phyloP scores from a whole-genome alignment of 352 stramenopile species.

The Blastocystis hominis region DNA sequence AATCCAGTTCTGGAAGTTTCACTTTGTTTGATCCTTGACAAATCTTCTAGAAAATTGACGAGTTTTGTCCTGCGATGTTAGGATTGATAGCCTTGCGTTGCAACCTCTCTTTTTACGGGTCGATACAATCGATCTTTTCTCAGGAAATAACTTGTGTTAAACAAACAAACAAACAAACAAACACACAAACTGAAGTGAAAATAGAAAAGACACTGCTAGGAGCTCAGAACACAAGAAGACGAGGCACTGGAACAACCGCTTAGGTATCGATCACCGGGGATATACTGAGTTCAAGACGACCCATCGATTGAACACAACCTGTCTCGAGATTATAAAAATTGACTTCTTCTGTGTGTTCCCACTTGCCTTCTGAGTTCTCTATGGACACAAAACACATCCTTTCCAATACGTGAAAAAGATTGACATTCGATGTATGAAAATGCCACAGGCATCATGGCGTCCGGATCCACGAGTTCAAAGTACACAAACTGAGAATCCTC shows the following conservation, averaged over 20 bases:
- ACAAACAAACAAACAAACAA: not conserved
- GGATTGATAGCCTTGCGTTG: not conserved
- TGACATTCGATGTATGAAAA: not conserved
- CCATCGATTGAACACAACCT: not conserved
- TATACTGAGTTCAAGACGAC: not conserved
- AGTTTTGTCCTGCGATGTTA: not conserved
- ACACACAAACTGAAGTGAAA: not conserved
- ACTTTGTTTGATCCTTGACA: not conserved
- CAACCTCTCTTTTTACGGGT: no score
- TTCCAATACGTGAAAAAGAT: not conserved
- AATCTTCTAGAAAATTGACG: slow-evolving; percentile 33
- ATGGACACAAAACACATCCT: not conserved
- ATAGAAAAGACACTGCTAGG: no score
- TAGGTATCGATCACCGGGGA: no score
- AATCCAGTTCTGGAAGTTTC: slow-evolving; percentile 41
- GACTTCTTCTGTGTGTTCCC: not conserved
- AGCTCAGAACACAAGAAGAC: no score
- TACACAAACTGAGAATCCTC: not conserved
- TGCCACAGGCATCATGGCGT: not conserved
- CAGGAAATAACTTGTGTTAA: not conserved
- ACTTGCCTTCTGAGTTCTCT: not conserved
- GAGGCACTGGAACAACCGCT: no score
- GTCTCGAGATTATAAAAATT: not conserved
- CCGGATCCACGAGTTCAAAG: not conserved
- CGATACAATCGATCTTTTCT: no score